Base-by-base conservation (phyloP, 73 alveolate genomes). In the Paramecium tetraurelia region DNA sequence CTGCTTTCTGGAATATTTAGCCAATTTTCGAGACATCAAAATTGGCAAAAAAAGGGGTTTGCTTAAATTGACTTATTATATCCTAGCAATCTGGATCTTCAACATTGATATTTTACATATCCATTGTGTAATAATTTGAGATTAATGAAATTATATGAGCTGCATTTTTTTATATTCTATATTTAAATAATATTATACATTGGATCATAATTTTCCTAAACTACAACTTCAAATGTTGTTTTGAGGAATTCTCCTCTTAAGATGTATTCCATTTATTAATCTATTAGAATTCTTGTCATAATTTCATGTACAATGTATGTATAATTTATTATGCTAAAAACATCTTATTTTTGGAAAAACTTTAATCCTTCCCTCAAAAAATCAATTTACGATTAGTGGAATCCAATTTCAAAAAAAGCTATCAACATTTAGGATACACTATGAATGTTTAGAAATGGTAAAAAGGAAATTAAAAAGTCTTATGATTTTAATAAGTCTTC, bases 111-210 rank as follows among this genome's bases (percentile, higher is more conserved):
- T 80, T 43, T 20, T 80, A 35, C 57, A 80, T 31, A 11, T 80
- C 33, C 48, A 80, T 46, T 24, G 90, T 40, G 46, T 80, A 80
- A 44, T 44, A 80, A 24, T 80, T 80, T 48, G 90, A 41, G 18
- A 80, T 46, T 35, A 80, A 44, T 5, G 90, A 80, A 10, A 80
- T 40, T 7, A 80, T 46, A 80, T 80, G 90, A 24, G 76, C 90
- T 20, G 90, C 90, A 80, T 43, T 80, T 46, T 80, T 80, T 24
- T 44, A 38, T 35, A 43, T 72, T 35, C 84, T 63, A 31, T 3
- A 7, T 31, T 63, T 3, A 63, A 3, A 12, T 27, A 3, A 31
- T 27, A 11, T 22, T 31, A 12, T 63, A 63, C 84, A 72, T 72
- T 3, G 86, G 36, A 72, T 72, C 31, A 3, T 2, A 1, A 12